Evolutionary conservation across 495 filamentous ascomycete species (phyloP).

Genomic region (Rhizodiscina lignyota): DNA sequence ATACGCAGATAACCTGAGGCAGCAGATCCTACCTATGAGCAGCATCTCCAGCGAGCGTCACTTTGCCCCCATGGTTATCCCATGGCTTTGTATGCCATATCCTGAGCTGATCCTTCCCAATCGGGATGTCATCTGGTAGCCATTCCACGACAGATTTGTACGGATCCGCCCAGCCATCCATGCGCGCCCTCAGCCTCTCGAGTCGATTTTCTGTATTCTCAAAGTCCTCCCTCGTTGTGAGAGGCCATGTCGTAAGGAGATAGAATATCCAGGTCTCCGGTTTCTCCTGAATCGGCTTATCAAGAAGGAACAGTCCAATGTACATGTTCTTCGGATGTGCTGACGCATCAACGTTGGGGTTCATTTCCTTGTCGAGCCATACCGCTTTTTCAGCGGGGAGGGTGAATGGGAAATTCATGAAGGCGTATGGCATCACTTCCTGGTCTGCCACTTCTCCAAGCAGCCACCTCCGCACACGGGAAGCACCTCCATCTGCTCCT

Average conservation of each 20-base stretch:
- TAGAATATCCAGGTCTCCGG: conserved; percentile 1
- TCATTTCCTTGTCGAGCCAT: conserved; percentile 1
- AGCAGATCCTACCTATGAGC: conserved; percentile 1
- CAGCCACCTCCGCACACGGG: conserved; percentile 1
- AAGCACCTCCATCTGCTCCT: not conserved
- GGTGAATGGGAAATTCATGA: conserved; percentile 2
- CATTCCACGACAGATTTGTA: conserved; percentile 1
- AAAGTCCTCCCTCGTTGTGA: not conserved
- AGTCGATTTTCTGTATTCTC: conserved; percentile 1
- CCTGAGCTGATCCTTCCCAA: not conserved
- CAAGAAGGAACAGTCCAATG: not conserved
- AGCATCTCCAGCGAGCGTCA: conserved; percentile 1
- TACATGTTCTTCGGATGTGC: conserved; percentile 2
- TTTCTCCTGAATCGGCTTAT: not conserved
- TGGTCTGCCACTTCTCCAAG: not conserved
- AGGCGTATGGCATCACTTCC: conserved; percentile 1
- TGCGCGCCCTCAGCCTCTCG: conserved; percentile 1
- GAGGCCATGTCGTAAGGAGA: not conserved
- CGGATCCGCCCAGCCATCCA: conserved; percentile 1
- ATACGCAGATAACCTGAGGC: too few species aligned
- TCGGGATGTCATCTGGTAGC: not conserved
- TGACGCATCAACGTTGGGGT: conserved; percentile 1
- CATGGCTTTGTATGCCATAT: conserved; percentile 2
- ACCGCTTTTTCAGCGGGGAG: not conserved
- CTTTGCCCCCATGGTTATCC: not conserved